Evolutionary conservation across 2,329 filamentous ascomycete species (phyloP).

Genomic region (Saccharata proteae): DNA sequence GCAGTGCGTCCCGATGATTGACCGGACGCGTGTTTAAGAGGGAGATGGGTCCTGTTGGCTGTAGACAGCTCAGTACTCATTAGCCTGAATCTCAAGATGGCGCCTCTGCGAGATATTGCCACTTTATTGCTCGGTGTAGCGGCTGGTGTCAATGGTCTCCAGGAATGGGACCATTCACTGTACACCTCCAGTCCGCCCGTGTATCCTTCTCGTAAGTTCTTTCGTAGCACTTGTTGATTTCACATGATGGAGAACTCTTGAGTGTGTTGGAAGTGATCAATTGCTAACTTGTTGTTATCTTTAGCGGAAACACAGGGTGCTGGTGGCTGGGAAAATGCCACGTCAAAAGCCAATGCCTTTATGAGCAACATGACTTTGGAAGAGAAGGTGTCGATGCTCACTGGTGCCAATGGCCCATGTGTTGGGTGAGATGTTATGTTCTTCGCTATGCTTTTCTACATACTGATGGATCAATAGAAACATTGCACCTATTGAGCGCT

Average conservation of each 20-base stretch:
- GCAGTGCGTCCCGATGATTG: too few relatives aligned
- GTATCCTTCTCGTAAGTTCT: conserved; percentile 9
- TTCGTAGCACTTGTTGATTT: neutral
- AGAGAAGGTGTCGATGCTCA: conserved; percentile 29
- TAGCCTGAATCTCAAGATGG: too few relatives aligned
- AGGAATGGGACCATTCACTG: conserved; percentile 10
- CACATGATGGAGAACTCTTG: too few relatives aligned
- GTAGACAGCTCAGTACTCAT: too few relatives aligned
- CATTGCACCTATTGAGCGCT: conserved; percentile 22
- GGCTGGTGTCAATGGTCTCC: conserved; percentile 6
- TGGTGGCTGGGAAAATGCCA: conserved; percentile 23
- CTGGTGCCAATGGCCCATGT: conserved; percentile 23
- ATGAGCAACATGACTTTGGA: conserved; percentile 23
- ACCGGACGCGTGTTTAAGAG: too few relatives aligned
- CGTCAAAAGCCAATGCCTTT: conserved; percentile 22
- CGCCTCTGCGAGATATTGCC: conserved; percentile 7
- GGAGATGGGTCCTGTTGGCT: too few relatives aligned
- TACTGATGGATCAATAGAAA: conserved; percentile 11
- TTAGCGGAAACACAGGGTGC: too few relatives aligned
- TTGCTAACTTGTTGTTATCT: neutral
- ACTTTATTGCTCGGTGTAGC: conserved; percentile 6
- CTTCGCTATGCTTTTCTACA: neutral
- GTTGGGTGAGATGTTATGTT: conserved; percentile 15
- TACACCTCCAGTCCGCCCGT: conserved; percentile 10
- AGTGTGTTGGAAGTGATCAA: too few relatives aligned